Evolutionary conservation across 768 basidiomycete species (phyloP), one percentile per base, ranked within the genome.

Genomic region (Auriscalpium orientale): DNA sequence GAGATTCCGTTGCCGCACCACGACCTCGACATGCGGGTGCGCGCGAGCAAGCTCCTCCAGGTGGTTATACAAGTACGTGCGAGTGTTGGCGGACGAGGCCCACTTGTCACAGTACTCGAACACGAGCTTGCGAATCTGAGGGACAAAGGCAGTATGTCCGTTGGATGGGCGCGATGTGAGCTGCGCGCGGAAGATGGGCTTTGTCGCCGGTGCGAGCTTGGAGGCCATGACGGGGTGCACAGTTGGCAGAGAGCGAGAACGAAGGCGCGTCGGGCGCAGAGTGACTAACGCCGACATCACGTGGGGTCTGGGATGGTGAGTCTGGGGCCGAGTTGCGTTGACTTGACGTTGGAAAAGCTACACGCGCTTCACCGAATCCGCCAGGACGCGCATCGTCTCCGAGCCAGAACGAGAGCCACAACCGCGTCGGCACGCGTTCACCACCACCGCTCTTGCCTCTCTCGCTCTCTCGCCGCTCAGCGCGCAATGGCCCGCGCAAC

Each of bases 31-130:
- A 65, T 90, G 86, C 0, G 91, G 89, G 69, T 93, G 84, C 55
- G 78, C 68, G 54, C 75, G 76, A 7, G 92, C 92, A 58, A 93
- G 72, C 15, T 71, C 60, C 64, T 84, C 78, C 54, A 90, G 74
- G 58, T 83, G 75, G 54, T 79, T 82, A 65, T 74, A 69, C 65
- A 95, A 71, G 68, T 80, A 94, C 28, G 75, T 78, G 64, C 91
- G 84, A 8, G 88, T 76, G 65, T 83, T 83, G 46, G 77, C 71
- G 1, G 89, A 91, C 4, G 89, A 85, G 1, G 87, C 82, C 81
- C 86, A 89, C 53, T 80, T 81, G 65, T 94, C 84, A 71, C 91
- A 92, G 70, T 81, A 95, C 71, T 93, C 89, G 67, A 95, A 82
- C 60, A 95, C 90, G 58, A 95, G 76, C 66, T 92, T 94, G 55